phyloP scores from a whole-genome alignment of 345 rosid species.

The Rhodomyrtus tomentosa region DNA sequence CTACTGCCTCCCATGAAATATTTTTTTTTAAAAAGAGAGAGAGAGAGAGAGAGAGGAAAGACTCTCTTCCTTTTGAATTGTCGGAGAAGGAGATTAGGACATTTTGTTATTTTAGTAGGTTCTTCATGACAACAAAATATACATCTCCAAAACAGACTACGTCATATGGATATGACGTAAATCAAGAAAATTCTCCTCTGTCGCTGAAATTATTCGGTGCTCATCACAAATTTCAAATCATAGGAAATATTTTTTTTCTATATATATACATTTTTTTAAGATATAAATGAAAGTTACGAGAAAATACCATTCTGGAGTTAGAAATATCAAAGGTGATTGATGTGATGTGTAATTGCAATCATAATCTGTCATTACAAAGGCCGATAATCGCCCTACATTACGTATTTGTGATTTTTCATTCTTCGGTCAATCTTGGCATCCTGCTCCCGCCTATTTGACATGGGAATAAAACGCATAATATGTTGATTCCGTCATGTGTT shows the following conservation, averaged over 20 bases:
- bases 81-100: neutral
- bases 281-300: neutral
- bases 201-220: neutral
- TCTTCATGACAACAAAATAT: neutral
- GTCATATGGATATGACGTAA: neutral
- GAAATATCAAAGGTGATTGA: neutral
- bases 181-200: neutral
- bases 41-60: too few species aligned
- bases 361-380: neutral
- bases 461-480: neutral
- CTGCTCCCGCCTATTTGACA: rapidly evolving
- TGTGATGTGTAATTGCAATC: rapidly evolving
- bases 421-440: neutral
- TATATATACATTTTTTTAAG: neutral
- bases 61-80: too few species aligned
- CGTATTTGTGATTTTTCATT: neutral
- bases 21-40: too few species aligned
- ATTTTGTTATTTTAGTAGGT: neutral
- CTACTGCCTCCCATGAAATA: neutral
- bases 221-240: neutral
- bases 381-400: too few species aligned
- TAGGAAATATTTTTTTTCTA: neutral
- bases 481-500: rapidly evolving
- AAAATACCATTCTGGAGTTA: neutral
- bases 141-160: neutral